Percentiles rank a stretch among this genome's conserved stretches.
phyloP scores from a whole-genome alignment of 2,329 filamentous ascomycete genomes.

The Fusarium sp. region DNA sequence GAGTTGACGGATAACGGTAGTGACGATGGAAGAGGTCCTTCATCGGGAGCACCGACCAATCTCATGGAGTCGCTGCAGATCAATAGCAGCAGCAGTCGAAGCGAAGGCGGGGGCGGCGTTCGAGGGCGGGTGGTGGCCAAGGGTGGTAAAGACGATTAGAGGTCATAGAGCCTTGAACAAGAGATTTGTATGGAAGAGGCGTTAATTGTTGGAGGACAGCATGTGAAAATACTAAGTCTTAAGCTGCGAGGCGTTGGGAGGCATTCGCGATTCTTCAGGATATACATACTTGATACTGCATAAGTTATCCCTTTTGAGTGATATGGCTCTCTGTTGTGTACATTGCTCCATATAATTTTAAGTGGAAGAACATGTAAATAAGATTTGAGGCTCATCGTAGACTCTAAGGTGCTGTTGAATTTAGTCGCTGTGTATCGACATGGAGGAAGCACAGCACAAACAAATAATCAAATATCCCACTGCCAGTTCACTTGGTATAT shows the following conservation, averaged over 20 bases:
- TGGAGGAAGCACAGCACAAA: background rate
- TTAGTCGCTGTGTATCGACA: background rate
- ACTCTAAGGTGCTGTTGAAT: too few relatives aligned
- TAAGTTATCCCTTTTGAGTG: constrained; percentile 20
- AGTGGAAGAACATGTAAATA: too few relatives aligned
- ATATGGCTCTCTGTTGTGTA: background rate
- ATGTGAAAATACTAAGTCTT: constrained; percentile 34
- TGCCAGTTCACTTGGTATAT: background rate
- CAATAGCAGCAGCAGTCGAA: constrained; percentile 54
- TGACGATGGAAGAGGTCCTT: constrained; percentile 62
- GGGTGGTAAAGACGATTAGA: constrained; percentile 48
- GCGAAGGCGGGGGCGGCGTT: constrained; percentile 55
- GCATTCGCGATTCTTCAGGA: constrained; percentile 43
- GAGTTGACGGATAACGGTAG: constrained; percentile 75
- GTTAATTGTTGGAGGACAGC: constrained; percentile 39
- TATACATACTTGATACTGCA: constrained; percentile 35
- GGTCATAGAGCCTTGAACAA: background rate
- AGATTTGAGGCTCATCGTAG: too few relatives aligned
- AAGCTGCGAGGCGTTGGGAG: constrained; percentile 45
- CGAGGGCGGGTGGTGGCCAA: constrained; percentile 58
- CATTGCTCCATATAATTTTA: background rate
- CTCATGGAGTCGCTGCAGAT: constrained; percentile 51
- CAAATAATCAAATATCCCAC: background rate
- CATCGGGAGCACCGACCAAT: constrained; percentile 43
- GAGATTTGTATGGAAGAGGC: constrained; percentile 18